Conservation (phyloP, 805 yeast genomes). For the Wickerhamomyces hampshirensis region DNA sequence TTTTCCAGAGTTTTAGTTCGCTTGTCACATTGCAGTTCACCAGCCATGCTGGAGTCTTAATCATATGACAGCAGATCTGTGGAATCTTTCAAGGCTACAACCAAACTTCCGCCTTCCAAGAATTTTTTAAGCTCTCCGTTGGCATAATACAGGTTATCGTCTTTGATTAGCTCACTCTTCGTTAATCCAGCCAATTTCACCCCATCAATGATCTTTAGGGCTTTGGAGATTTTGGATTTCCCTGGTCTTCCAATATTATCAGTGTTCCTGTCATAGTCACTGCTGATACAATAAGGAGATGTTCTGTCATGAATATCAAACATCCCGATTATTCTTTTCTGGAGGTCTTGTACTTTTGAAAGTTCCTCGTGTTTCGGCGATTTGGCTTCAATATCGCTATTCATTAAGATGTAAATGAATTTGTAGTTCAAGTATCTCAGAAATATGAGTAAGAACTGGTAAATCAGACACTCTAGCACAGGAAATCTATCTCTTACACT, state of each 20-base stretch:
- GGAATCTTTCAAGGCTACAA: constrained; percentile 8
- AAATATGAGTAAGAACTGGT: constrained; percentile 19
- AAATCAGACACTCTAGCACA: constrained; percentile 16
- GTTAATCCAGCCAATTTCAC: no score
- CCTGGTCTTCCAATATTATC: no score
- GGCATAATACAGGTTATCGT: constrained; percentile 3
- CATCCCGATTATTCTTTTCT: constrained; percentile 6
- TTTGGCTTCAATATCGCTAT: constrained; percentile 2
- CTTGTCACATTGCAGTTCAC: no score
- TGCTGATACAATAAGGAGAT: no score
- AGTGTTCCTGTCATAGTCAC: no score
- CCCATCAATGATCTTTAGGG: constrained; percentile 3
- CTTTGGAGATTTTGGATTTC: constrained; percentile 3
- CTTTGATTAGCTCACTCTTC: background rate
- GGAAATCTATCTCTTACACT: constrained; percentile 13
- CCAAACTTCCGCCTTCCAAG: constrained; percentile 6
- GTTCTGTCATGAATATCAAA: constrained; percentile 6
- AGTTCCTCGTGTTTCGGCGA: constrained; percentile 5
- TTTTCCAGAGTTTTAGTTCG: no score
- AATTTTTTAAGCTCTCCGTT: constrained; percentile 7
- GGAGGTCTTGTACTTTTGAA: constrained; percentile 3
- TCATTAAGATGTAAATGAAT: constrained; percentile 6
- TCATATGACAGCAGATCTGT: constrained; percentile 5
- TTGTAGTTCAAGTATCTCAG: constrained; percentile 20
- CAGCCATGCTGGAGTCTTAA: no score